phyloP scores from a whole-genome alignment of 2,329 filamentous ascomycete species.

The Xylaria sp. region DNA sequence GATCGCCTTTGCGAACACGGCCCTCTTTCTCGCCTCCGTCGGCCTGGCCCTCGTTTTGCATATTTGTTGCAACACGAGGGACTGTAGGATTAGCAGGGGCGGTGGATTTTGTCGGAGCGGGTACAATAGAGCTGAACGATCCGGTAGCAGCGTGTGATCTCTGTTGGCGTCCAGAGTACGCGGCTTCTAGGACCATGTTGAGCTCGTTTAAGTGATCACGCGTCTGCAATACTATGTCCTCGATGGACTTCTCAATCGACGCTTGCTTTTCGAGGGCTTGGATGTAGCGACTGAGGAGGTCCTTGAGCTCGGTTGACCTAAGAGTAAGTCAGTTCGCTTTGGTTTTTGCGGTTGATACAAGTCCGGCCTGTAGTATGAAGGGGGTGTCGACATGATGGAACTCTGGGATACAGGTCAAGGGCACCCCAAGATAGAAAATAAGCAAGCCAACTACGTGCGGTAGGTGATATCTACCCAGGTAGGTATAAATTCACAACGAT shows the following conservation, averaged over 20 bases:
- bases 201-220: conserved; percentile 21
- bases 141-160: conserved; percentile 3
- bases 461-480: background rate
- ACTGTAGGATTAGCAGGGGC: background rate
- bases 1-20: background rate
- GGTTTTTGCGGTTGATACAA: background rate
- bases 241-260: conserved; percentile 31
- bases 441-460: background rate
- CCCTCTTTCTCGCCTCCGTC: background rate
- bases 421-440: background rate
- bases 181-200: conserved; percentile 15
- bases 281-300: conserved; percentile 22
- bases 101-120: background rate
- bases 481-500: background rate
- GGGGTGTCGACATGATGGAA: background rate
- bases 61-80: background rate
- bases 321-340: conserved; percentile 4
- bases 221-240: conserved; percentile 7
- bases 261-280: conserved; percentile 25
- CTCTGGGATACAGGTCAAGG: no score
- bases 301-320: conserved; percentile 26
- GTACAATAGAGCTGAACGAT: conserved; percentile 17
- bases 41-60: background rate
- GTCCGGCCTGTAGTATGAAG: background rate
- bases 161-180: conserved; percentile 21